Percentiles rank a stretch among this genome's conserved stretches.
Evolutionary conservation across 306 rosid genomes (phyloP).

Genomic region (Vigna mungo): DNA sequence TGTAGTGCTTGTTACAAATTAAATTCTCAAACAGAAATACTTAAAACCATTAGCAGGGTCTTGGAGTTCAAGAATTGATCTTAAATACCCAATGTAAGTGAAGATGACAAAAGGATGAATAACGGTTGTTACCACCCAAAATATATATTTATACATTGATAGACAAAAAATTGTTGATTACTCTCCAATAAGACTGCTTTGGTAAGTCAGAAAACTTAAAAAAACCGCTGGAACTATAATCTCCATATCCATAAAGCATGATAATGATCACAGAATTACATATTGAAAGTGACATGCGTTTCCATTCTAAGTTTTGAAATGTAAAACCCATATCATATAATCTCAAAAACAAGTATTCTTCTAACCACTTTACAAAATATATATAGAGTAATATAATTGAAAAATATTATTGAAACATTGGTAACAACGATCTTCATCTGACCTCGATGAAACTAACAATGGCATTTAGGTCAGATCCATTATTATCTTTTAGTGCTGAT

Average conservation of each 20-base stretch:
- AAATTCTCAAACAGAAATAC: slow-evolving; percentile 41
- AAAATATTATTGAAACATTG: background rate
- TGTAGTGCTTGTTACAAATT: slow-evolving; percentile 40
- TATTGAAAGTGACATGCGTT: background rate
- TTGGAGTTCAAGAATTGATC: slow-evolving; percentile 22
- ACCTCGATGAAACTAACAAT: slow-evolving; percentile 83
- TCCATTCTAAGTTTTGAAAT: slow-evolving; percentile 24
- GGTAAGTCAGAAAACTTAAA: slow-evolving; percentile 28
- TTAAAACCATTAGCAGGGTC: background rate
- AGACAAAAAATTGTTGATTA: background rate
- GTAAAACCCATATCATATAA: background rate
- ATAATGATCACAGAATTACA: background rate
- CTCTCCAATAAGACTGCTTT: background rate
- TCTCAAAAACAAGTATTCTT: background rate
- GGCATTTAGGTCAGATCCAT: slow-evolving; percentile 78
- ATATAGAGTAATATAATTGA: background rate
- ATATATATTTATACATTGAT: background rate
- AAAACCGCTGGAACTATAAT: background rate
- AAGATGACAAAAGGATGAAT: background rate
- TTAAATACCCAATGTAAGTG: slow-evolving; percentile 14
- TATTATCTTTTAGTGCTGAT: slow-evolving; percentile 60
- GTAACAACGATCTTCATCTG: slow-evolving; percentile 42
- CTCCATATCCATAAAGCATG: background rate
- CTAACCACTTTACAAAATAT: slow-evolving; percentile 16
- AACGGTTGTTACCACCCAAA: background rate